Evolutionary conservation across 192 early-diverging fungal species (phyloP).

Genomic region (Rhizophagus sp.): DNA sequence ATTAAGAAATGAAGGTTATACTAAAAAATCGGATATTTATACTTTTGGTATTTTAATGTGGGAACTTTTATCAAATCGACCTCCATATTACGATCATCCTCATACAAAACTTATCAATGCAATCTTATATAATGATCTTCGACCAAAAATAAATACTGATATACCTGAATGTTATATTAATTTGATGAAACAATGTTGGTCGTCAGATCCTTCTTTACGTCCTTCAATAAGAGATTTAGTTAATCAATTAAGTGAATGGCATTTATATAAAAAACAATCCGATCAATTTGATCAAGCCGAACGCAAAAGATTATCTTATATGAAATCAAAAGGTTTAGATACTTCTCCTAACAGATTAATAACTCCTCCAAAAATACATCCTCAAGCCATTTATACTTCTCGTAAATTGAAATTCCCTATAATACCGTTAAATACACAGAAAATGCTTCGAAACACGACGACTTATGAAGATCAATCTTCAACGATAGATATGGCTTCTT

Average conservation of each 20-base stretch:
- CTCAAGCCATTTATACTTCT: slow-evolving; percentile 16
- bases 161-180: slow-evolving; percentile 12
- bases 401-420: slow-evolving; percentile 16
- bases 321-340: slow-evolving; percentile 1
- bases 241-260: slow-evolving; percentile 1
- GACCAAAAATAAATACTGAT: not conserved
- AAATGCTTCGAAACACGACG: not conserved
- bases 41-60: slow-evolving; percentile 29
- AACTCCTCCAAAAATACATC: slow-evolving; percentile 17
- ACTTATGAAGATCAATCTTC: not conserved
- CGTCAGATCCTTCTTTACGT: not conserved
- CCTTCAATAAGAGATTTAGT: slow-evolving; percentile 3
- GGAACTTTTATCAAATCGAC: slow-evolving; percentile 10
- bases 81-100: slow-evolving; percentile 17
- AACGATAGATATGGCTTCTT: not conserved
- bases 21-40: slow-evolving; percentile 20
- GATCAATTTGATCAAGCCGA: not conserved
- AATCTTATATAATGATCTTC: not conserved
- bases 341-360: slow-evolving; percentile 2
- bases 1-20: not conserved
- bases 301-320: not conserved
- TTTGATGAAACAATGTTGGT: slow-evolving; percentile 22
- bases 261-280: slow-evolving; percentile 3
- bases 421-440: not conserved
- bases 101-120: not conserved